These are phyloP conservation scores for Zizania latifolia DNA, from an alignment of 176 grass and related monocot species.

Conservation along the genomic window DNA sequence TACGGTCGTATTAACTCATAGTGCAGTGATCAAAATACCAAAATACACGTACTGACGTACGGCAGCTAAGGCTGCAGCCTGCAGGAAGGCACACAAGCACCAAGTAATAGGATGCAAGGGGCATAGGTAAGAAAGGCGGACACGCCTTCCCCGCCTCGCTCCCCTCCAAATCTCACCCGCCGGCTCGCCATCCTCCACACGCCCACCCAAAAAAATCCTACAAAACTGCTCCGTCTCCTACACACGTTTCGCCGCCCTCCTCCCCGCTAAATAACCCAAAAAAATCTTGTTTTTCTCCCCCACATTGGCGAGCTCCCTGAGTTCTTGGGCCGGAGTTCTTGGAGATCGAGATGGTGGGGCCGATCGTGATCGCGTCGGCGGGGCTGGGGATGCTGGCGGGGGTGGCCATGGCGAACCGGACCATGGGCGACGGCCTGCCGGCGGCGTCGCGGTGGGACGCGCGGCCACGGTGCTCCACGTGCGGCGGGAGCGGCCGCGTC, in stretches of 20 bases:
- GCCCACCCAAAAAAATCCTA: constrained; percentile 25
- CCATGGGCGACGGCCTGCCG: constrained; percentile 27
- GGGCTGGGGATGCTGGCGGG: constrained; percentile 84
- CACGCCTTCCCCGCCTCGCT: constrained; percentile 38
- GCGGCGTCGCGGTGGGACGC: constrained; percentile 34
- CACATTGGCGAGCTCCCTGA: background rate
- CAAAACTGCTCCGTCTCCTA: constrained; percentile 6
- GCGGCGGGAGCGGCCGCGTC: constrained; percentile 69
- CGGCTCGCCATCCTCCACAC: background rate
- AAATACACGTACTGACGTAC: too few relatives aligned
- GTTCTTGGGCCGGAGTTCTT: too few relatives aligned
- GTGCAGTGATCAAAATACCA: too few relatives aligned
- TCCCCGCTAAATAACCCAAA: background rate
- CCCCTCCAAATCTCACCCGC: constrained; percentile 24
- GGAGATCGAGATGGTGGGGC: constrained; percentile 38
- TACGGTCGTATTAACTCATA: too few relatives aligned
- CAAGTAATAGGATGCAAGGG: too few relatives aligned
- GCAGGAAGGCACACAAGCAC: too few relatives aligned
- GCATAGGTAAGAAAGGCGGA: constrained; percentile 33
- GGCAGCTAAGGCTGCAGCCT: too few relatives aligned
- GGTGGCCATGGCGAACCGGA: constrained; percentile 55
- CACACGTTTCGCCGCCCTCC: constrained; percentile 5
- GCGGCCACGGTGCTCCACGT: constrained; percentile 65
- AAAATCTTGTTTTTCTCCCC: too few relatives aligned
- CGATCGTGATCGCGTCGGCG: constrained; percentile 61